These are phyloP conservation scores for Trichophyton equinum DNA, from an alignment of 2,329 filamentous ascomycete species.

Conservation along the genomic window DNA sequence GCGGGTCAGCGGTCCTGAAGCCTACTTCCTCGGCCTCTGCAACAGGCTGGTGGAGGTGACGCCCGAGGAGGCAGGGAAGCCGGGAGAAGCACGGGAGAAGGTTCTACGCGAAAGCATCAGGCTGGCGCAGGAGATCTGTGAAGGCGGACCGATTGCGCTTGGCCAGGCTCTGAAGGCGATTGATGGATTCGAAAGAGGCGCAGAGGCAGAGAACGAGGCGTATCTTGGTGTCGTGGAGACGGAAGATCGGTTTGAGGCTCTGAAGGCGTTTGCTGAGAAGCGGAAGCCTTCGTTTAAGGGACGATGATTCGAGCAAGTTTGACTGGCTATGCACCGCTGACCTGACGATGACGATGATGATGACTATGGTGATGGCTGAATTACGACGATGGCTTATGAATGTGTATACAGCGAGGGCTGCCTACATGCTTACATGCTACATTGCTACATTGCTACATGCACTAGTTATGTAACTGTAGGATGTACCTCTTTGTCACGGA, in stretches of 20 bases:
- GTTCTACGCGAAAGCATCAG: conserved; percentile 65
- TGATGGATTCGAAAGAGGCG: conserved; percentile 48
- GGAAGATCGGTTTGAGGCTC: conserved; percentile 76
- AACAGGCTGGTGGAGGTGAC: conserved; percentile 78
- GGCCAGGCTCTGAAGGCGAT: conserved; percentile 70
- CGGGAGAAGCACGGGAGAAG: conserved; percentile 49
- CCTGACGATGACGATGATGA: conserved; percentile 17
- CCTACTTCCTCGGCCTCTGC: conserved; percentile 81
- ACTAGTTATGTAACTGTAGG: too few species aligned
- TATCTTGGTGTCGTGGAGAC: conserved; percentile 75
- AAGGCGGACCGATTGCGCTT: conserved; percentile 75
- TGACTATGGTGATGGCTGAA: neutral
- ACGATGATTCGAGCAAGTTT: conserved; percentile 13
- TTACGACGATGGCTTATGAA: neutral
- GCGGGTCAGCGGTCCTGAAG: conserved; percentile 69
- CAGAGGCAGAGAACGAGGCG: conserved; percentile 73
- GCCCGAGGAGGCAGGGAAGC: conserved; percentile 40
- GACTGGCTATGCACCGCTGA: too few species aligned
- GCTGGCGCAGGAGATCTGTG: conserved; percentile 73
- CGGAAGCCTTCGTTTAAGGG: conserved; percentile 57
- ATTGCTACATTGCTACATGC: too few species aligned
- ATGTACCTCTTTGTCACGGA: neutral
- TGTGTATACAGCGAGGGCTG: neutral
- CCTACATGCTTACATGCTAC: neutral
- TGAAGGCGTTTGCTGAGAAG: conserved; percentile 73